Conservation (phyloP, 495 filamentous ascomycete genomes). For the Neurospora tetraspora region DNA sequence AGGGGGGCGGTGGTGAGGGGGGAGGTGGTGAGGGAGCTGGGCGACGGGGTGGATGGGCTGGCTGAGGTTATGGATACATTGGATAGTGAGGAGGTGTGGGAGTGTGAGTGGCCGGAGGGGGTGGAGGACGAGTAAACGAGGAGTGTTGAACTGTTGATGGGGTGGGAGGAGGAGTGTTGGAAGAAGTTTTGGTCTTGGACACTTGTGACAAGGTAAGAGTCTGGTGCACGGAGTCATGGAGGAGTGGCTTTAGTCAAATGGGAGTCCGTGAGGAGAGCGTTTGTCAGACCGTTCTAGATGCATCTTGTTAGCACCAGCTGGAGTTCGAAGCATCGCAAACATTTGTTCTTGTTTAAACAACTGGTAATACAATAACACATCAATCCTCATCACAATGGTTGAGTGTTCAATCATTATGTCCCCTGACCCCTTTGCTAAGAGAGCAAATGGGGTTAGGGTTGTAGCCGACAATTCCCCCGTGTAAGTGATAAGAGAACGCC, state of each 20-base stretch:
- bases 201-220: too few relatives aligned
- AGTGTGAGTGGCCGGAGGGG: not conserved
- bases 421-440: not conserved
- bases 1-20: slow-evolving; percentile 5
- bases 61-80: not conserved
- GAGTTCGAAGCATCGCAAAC: rapidly evolving
- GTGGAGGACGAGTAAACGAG: not conserved
- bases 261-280: not conserved
- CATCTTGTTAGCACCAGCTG: not conserved
- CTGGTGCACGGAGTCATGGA: not conserved
- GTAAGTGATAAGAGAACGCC: not conserved
- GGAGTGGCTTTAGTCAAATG: not conserved
- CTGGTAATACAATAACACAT: not conserved
- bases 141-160: too few relatives aligned
- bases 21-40: slow-evolving; percentile 6
- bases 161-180: not conserved
- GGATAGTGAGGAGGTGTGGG: not conserved
- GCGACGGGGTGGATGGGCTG: not conserved
- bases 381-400: not conserved
- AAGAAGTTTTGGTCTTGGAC: too few relatives aligned
- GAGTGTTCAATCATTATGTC: not conserved
- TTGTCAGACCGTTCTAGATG: not conserved
- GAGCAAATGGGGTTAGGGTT: not conserved
- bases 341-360: not conserved
- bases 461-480: not conserved